Percentiles rank a stretch among this genome's conserved stretches.
phyloP scores from a whole-genome alignment of 164 flowering plant genomes.

The Cinnamomum micranthum region DNA sequence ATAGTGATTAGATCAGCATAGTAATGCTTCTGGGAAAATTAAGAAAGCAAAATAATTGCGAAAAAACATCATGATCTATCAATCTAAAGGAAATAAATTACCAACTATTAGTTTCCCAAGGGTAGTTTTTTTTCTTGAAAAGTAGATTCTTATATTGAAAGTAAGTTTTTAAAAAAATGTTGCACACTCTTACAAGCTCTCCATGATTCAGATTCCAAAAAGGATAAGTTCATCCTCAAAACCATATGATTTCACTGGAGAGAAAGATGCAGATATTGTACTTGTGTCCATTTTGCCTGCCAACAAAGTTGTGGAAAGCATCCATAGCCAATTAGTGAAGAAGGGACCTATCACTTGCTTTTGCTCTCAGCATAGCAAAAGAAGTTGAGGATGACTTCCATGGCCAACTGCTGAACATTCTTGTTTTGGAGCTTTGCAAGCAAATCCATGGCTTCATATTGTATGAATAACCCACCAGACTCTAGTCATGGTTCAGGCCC shows the following conservation, averaged over 20 bases:
- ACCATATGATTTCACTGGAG: neutral
- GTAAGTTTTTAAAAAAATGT: no score
- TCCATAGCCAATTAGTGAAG: neutral
- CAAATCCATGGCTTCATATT: slow-evolving; percentile 15
- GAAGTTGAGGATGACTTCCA: slow-evolving; percentile 73
- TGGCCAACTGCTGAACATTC: slow-evolving; percentile 75
- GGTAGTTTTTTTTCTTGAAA: no score
- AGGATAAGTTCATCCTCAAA: neutral
- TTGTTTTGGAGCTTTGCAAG: slow-evolving; percentile 69
- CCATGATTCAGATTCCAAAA: neutral
- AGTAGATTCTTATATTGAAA: no score
- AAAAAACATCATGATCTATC: no score
- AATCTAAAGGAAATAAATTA: no score
- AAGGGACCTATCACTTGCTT: slow-evolving; percentile 23
- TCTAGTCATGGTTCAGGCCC: no score
- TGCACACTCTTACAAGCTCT: neutral
- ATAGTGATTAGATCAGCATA: no score
- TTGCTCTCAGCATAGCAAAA: slow-evolving; percentile 70
- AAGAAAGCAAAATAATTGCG: no score
- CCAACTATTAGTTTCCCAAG: no score
- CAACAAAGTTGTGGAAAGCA: neutral
- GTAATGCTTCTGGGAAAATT: no score
- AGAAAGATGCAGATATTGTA: neutral
- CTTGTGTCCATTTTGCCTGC: neutral
- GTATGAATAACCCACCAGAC: no score